Evolutionary conservation across 202 grass and related monocot genomes (phyloP), one percentile per base, ranked within the genome.

Genomic region (Thinopyrum obtusiflorum): DNA sequence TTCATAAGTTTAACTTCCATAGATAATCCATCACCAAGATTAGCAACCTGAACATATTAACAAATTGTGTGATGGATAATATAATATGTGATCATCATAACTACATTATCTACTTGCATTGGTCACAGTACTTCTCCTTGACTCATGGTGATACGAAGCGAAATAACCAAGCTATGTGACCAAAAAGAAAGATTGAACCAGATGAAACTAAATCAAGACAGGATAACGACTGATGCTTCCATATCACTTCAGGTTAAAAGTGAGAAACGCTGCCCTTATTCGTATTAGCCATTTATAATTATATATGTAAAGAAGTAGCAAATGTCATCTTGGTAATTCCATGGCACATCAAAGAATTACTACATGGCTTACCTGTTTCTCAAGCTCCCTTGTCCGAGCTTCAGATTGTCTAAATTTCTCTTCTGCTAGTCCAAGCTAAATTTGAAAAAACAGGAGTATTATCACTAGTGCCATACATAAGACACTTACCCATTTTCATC

Each of bases 1-100:
- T 93, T 96, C 89, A 98, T 84, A 77, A 96, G 85, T 55, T 94
- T 94, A 80, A 91, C 93, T 80, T 98, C 97, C 90, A 98, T 88
- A 88, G 96, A 98, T 80, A 91, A 80, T 46, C 97, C 93, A 93
- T 98, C 90, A 57, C 97, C 93, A 72, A 94, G 88, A 84, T 87
- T 92, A 77, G 93, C 90, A 83, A 98, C 92, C 97, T 98, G 32
- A 9, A 78, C 11, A 81, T 69, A 88, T 47, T 36, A 29, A 53
- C 74, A 74, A n/a, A 79, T 32, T 80, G 59, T 61, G 46, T 66
- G 61, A 23, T 84, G 7, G 46, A 80, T 81, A 85, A 76, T 81
- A 49, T 51, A 29, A 73, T 31, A 40, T 78, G 88, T 61, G 11
- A 36, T 73, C 3, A 0, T 51, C 72, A 55, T 40, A 40, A 84